phyloP scores from a whole-genome alignment of 2,329 filamentous ascomycete genomes.

The Rhynchosporium secalis region DNA sequence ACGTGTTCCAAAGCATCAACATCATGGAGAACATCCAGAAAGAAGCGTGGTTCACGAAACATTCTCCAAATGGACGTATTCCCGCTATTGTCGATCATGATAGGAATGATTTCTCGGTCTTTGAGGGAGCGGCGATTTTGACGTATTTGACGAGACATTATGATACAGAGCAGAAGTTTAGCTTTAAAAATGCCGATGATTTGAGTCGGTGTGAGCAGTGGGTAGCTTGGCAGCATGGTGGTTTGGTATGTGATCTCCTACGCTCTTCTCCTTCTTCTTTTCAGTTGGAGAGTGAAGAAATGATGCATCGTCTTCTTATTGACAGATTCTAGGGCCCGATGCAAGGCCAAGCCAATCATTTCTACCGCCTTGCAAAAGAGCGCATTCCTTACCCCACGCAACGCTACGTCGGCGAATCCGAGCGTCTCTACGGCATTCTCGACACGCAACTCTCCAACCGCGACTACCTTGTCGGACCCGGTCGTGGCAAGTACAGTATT shows the following conservation, averaged over 20 bases:
- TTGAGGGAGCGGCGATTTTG: slow-evolving; percentile 74
- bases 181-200: slow-evolving; percentile 55
- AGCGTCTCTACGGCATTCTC: slow-evolving; percentile 72
- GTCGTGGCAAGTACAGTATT: slow-evolving; percentile 58
- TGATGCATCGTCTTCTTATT: background rate
- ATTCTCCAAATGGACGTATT: slow-evolving; percentile 65
- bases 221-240: slow-evolving; percentile 60
- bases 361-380: slow-evolving; percentile 66
- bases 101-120: slow-evolving; percentile 61
- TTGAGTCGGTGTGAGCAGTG: slow-evolving; percentile 54
- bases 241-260: slow-evolving; percentile 24
- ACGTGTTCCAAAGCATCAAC: slow-evolving; percentile 59
- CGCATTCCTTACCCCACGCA: slow-evolving; percentile 70
- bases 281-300: background rate
- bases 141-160: slow-evolving; percentile 73
- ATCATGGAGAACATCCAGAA: slow-evolving; percentile 65
- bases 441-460: slow-evolving; percentile 60
- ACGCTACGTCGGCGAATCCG: slow-evolving; percentile 73
- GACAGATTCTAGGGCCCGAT: slow-evolving; percentile 58
- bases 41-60: slow-evolving; percentile 63
- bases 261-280: background rate
- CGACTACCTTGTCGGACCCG: slow-evolving; percentile 55
- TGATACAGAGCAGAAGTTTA: slow-evolving; percentile 67
- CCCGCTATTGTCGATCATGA: slow-evolving; percentile 68
- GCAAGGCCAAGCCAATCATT: slow-evolving; percentile 77